Evolutionary conservation across 176 grass and related monocot species (phyloP).

Genomic region (Aegilops umbellulata): DNA sequence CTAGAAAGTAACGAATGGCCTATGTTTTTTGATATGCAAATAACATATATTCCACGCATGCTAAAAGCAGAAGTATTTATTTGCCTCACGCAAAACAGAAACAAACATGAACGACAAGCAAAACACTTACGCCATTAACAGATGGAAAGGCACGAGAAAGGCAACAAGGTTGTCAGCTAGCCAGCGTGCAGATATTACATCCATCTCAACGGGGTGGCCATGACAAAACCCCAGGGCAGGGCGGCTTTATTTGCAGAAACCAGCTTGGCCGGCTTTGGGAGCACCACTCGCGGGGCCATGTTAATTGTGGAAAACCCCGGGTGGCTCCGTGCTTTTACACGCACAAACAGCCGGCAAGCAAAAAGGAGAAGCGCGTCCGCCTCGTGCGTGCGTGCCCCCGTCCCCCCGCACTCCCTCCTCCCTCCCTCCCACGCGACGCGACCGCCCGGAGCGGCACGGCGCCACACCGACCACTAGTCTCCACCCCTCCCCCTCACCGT

Average conservation of each 20-base stretch:
- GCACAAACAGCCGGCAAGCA: slow-evolving; percentile 19
- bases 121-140: not conserved
- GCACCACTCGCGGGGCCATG: not conserved
- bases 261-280: too few species aligned
- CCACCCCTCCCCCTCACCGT: too few species aligned
- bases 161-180: not conserved
- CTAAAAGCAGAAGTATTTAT: too few species aligned
- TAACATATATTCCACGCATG: too few species aligned
- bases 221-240: too few species aligned
- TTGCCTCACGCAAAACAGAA: too few species aligned
- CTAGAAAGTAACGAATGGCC: too few species aligned
- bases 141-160: not conserved
- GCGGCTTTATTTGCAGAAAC: too few species aligned
- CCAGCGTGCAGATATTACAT: not conserved
- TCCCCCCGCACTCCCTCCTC: not conserved
- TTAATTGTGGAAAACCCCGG: not conserved
- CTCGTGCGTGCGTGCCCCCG: not conserved
- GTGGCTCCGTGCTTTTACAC: not conserved
- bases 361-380: not conserved
- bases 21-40: too few species aligned
- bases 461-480: slow-evolving; percentile 24
- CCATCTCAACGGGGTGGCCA: too few species aligned
- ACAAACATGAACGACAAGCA: too few species aligned
- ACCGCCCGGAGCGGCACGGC: slow-evolving; percentile 7
- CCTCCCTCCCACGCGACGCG: not conserved